These are phyloP conservation scores for Veloporphyrellus conicus DNA, from an alignment of 1,284 basidiomycete genomes.

Conservation along the genomic window DNA sequence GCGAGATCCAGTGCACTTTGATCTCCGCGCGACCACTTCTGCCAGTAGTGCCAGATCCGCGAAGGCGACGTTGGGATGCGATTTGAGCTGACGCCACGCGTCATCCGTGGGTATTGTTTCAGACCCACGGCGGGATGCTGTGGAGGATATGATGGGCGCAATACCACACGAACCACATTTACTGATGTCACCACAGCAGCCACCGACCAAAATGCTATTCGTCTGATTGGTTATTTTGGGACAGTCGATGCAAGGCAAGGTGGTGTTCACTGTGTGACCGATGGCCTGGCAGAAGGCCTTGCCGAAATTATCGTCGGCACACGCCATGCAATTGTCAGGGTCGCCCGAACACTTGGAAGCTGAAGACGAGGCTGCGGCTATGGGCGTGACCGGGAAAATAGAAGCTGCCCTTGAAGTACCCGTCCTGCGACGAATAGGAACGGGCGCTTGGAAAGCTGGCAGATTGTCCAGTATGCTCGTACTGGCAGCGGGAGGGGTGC, in stretches of 20 bases:
- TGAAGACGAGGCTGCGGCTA: slow-evolving; percentile 19
- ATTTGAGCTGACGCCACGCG: slow-evolving; percentile 83
- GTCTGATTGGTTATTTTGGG: slow-evolving; percentile 34
- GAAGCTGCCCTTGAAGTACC: slow-evolving; percentile 39
- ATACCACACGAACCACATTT: slow-evolving; percentile 34
- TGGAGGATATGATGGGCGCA: slow-evolving; percentile 30
- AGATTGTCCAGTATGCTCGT: slow-evolving; percentile 69
- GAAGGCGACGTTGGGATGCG: slow-evolving; percentile 82
- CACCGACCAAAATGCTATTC: slow-evolving; percentile 25
- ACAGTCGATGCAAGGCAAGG: slow-evolving; percentile 52
- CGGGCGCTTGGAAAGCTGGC: slow-evolving; percentile 71
- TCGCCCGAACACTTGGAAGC: slow-evolving; percentile 49
- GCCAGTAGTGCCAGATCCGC: slow-evolving; percentile 78
- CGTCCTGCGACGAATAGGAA: slow-evolving; percentile 63
- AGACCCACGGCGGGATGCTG: slow-evolving; percentile 23
- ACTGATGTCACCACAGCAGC: slow-evolving; percentile 33
- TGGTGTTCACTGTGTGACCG: slow-evolving; percentile 51
- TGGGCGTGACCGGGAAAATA: slow-evolving; percentile 48
- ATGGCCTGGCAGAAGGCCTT: slow-evolving; percentile 83
- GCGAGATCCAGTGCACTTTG: slow-evolving; percentile 71
- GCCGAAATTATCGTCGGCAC: slow-evolving; percentile 76
- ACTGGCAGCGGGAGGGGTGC: slow-evolving; percentile 15
- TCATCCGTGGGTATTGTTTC: slow-evolving; percentile 76
- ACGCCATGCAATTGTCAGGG: slow-evolving; percentile 70
- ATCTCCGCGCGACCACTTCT: slow-evolving; percentile 81